These are phyloP conservation scores for Alternaria ethzedia DNA, from an alignment of 2,329 filamentous ascomycete genomes.

Conservation along the genomic window DNA sequence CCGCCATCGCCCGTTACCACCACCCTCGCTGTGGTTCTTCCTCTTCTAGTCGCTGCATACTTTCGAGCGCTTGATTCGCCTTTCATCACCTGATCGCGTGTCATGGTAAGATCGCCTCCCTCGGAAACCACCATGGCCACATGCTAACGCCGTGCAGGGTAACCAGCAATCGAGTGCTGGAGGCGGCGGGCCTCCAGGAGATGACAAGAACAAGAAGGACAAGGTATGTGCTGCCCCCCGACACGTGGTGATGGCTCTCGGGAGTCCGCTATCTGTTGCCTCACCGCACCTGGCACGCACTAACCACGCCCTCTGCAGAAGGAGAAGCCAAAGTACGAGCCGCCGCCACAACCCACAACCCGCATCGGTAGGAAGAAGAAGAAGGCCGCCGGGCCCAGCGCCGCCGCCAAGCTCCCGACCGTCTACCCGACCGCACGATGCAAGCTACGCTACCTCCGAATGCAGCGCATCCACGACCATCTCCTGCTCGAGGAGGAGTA, in stretches of 20 bases:
- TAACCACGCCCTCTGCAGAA: conserved; percentile 61
- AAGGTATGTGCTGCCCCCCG: conserved; percentile 47
- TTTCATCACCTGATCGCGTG: conserved; percentile 24
- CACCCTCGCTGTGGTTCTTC: conserved; percentile 3
- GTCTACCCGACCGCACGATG: conserved; percentile 96
- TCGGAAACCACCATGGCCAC: conserved; percentile 24
- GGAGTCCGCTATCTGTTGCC: conserved; percentile 3
- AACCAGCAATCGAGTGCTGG: conserved; percentile 89
- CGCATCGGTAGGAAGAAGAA: conserved; percentile 98
- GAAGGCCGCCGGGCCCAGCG: conserved; percentile 90
- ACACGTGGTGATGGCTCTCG: not conserved
- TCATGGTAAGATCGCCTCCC: conserved; percentile 42
- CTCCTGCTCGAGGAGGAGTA: conserved; percentile 97
- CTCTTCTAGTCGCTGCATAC: not conserved
- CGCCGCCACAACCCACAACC: conserved; percentile 93
- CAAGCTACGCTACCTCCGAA: conserved; percentile 94
- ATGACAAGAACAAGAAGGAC: conserved; percentile 91
- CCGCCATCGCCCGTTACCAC: conserved; percentile 22
- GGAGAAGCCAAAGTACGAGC: conserved; percentile 99
- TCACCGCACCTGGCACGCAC: conserved; percentile 5
- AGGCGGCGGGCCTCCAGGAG: conserved; percentile 68
- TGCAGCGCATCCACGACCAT: conserved; percentile 99
- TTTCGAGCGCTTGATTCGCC: not conserved
- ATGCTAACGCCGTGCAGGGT: conserved; percentile 64
- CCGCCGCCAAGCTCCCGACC: conserved; percentile 90